Evolutionary conservation across 164 flowering plant genomes (phyloP).

Genomic region (Santalum album): DNA sequence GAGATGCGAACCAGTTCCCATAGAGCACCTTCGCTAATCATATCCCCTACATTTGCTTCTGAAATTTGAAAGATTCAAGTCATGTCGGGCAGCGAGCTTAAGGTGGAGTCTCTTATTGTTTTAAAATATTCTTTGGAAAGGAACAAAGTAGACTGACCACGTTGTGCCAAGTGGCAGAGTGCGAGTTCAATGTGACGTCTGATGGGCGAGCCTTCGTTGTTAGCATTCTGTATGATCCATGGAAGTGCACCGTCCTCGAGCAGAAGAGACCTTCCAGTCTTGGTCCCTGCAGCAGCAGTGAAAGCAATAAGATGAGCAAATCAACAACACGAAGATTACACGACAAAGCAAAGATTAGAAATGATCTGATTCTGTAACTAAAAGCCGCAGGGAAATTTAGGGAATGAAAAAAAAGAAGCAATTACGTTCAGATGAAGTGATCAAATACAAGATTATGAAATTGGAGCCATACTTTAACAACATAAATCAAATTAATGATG

Average conservation of each 20-base stretch:
- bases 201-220: constrained; percentile 78
- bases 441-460: no score
- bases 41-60: constrained; percentile 84
- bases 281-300: constrained; percentile 36
- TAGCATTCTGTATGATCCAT: constrained; percentile 93
- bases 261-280: constrained; percentile 62
- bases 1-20: constrained; percentile 95
- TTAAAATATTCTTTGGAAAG: background rate
- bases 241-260: constrained; percentile 91
- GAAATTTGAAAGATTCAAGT: constrained; percentile 12
- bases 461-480: no score
- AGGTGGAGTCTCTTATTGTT: background rate
- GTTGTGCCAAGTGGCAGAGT: constrained; percentile 94
- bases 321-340: background rate
- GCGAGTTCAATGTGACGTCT: constrained; percentile 93
- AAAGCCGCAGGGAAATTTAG: no score
- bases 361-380: no score
- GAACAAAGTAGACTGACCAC: constrained; percentile 35
- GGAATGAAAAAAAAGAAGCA: no score
- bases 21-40: constrained; percentile 85
- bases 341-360: no score
- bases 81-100: background rate
- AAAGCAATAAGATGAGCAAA: background rate
- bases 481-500: no score
- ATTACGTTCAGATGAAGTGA: no score